Conservation (phyloP, 257 asterid species). For the Orobanche coerulescens region DNA sequence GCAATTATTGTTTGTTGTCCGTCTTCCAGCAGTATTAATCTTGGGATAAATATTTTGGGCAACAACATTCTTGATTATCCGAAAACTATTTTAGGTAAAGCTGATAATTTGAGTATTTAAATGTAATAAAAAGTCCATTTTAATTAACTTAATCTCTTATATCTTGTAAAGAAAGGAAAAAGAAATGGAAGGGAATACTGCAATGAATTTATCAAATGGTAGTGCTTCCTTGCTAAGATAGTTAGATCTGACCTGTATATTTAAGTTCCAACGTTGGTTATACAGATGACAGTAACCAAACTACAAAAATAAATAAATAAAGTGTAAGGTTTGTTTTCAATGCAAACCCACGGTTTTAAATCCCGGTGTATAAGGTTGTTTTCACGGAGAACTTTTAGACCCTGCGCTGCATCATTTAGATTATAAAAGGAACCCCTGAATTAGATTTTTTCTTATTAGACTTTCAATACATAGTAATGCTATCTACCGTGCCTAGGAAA, state of each 20-base stretch:
- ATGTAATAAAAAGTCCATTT: neutral
- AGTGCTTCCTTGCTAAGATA: neutral
- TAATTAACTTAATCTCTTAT: neutral
- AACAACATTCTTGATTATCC: slow-evolving; percentile 12
- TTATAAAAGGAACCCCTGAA: neutral
- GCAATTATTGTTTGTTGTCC: too few species aligned
- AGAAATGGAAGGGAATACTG: neutral
- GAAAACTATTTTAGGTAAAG: neutral
- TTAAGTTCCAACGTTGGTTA: neutral
- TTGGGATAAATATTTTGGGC: too few species aligned
- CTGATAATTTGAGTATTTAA: slow-evolving; percentile 3
- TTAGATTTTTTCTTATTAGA: too few species aligned
- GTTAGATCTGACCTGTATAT: slow-evolving; percentile 4
- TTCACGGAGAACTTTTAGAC: slow-evolving; percentile 84
- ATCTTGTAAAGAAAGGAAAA: neutral
- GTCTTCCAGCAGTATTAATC: too few species aligned
- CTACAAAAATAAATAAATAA: slow-evolving; percentile 10
- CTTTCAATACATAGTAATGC: too few species aligned
- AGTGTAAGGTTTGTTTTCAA: slow-evolving; percentile 1
- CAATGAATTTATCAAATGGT: neutral
- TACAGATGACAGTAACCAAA: slow-evolving; percentile 8
- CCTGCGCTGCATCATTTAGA: slow-evolving; percentile 57
- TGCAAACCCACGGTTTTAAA: slow-evolving; percentile 85
- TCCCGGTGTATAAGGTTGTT: slow-evolving; percentile 88
- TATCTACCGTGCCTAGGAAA: too few species aligned